Conservation (phyloP, 2,329 filamentous ascomycete genomes). For the Malbranchea cinnamomea region DNA sequence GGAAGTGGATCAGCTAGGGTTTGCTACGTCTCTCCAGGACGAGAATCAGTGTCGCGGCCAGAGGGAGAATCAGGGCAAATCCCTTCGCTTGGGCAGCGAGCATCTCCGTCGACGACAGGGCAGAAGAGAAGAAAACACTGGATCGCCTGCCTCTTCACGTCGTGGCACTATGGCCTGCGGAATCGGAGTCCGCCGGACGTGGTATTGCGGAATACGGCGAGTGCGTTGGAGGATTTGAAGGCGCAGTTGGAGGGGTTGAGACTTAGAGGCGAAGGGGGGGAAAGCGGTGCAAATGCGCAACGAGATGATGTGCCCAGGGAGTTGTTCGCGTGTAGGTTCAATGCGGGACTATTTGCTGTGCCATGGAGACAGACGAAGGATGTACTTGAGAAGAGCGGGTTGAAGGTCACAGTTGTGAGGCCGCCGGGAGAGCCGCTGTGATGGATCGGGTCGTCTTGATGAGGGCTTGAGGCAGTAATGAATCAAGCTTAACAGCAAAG, state of each 20-base stretch:
- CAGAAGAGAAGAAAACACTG: slow-evolving; percentile 28
- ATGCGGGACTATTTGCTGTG: slow-evolving; percentile 42
- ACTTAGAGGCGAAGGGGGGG: slow-evolving; percentile 8
- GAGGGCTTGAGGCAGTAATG: too few relatives aligned
- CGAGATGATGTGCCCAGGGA: slow-evolving; percentile 14
- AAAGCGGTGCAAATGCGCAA: slow-evolving; percentile 1
- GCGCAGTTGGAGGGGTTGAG: slow-evolving; percentile 23
- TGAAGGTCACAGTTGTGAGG: slow-evolving; percentile 22
- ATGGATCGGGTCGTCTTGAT: too few relatives aligned
- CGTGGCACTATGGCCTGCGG: slow-evolving; percentile 30
- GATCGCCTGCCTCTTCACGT: slow-evolving; percentile 47
- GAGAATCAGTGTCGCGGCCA: too few relatives aligned
- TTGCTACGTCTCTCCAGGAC: too few relatives aligned
- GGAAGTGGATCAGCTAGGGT: neutral
- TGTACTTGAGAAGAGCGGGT: slow-evolving; percentile 26
- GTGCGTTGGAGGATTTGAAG: slow-evolving; percentile 36
- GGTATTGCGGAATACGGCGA: slow-evolving; percentile 36
- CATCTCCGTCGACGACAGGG: slow-evolving; percentile 1
- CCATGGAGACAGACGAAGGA: slow-evolving; percentile 36
- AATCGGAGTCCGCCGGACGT: slow-evolving; percentile 21
- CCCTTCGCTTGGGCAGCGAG: too few relatives aligned
- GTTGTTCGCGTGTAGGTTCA: slow-evolving; percentile 40
- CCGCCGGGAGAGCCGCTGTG: slow-evolving; percentile 12
- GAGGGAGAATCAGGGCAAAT: too few relatives aligned
- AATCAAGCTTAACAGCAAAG: too few relatives aligned